Evolutionary conservation across 192 early-diverging fungal genomes (phyloP), one percentile per base, ranked within the genome.

Genomic region (Spinellus fusiger): DNA sequence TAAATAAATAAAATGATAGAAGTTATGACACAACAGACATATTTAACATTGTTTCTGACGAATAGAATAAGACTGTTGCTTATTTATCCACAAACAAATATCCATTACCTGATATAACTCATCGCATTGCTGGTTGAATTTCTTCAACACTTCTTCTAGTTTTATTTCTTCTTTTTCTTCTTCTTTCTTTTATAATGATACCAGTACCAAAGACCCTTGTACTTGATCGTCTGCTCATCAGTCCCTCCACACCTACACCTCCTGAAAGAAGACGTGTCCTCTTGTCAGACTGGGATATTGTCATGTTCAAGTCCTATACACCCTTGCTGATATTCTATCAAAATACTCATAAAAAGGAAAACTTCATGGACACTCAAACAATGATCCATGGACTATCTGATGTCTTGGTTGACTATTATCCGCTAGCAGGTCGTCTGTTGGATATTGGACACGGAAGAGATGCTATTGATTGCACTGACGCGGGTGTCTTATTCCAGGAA

Each of bases 301-400:
- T 67, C 40, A 67, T 67, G 65, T 67, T 60, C 49, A 67, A 67
- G 18, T 67, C 65, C 8, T 67, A 67, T 34, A 67, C 65, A 2
- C 65, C 65, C 5, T 10, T 67, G 5, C 33, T 67, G 7, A 31
- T 67, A 10, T 67, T 67, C 38, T 67, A 61, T 29, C 25, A 50
- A 5, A 67, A 67, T 8, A 38, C 38, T 10, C 8, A 16, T 6
- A 59, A 67, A 3, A 27, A 20, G 16, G 38, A 34, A 15, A n/a
- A 40, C 13, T 67, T 67, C 12, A 67, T 67, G 65, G 46, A 61
- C 27, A 67, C 58, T 6, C 1, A 31, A 0, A 18, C 23, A 6
- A 34, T 67, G 12, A 55, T 18, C 12, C 35, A 23, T 1, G 53
- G 58, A 20, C 51, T 67, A 4, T 15, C 49, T 7, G 27, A 47